These are phyloP conservation scores for Claviceps sp. DNA, from an alignment of 2,329 filamentous ascomycete species.

Conservation along the genomic window DNA sequence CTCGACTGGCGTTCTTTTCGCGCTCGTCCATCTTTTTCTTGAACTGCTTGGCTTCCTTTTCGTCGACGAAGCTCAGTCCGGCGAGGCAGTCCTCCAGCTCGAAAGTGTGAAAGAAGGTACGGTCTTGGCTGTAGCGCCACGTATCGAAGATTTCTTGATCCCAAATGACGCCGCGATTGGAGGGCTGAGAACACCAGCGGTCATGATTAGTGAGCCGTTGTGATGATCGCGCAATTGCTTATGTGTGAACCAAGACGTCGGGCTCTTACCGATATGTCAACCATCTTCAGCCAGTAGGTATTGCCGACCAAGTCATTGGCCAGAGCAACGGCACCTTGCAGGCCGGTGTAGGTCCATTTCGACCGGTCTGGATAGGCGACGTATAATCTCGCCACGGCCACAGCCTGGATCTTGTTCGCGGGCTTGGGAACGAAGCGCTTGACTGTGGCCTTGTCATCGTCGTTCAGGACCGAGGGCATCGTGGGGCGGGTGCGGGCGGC, in stretches of 20 bases:
- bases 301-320: constrained; percentile 90
- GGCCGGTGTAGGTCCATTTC: constrained; percentile 85
- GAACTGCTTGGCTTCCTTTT: constrained; percentile 95
- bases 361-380: constrained; percentile 75
- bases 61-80: constrained; percentile 83
- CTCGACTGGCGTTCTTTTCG: constrained; percentile 89
- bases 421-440: constrained; percentile 88
- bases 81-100: constrained; percentile 88
- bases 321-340: constrained; percentile 84
- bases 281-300: constrained; percentile 95
- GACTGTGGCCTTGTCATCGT: constrained; percentile 92
- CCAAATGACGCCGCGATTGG: constrained; percentile 79
- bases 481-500: constrained; percentile 3
- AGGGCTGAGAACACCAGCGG: constrained; percentile 34
- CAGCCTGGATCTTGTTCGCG: constrained; percentile 93
- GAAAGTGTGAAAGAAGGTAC: constrained; percentile 95
- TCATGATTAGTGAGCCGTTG: constrained; percentile 5
- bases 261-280: constrained; percentile 69
- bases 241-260: not conserved
- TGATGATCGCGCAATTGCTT: not conserved
- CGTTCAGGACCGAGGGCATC: constrained; percentile 61
- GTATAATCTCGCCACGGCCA: constrained; percentile 86
- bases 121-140: constrained; percentile 91
- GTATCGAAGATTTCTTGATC: constrained; percentile 96
- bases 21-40: constrained; percentile 94